Base-by-base conservation (phyloP, 2,329 filamentous ascomycete species). In the Didymosphaeria variabile region DNA sequence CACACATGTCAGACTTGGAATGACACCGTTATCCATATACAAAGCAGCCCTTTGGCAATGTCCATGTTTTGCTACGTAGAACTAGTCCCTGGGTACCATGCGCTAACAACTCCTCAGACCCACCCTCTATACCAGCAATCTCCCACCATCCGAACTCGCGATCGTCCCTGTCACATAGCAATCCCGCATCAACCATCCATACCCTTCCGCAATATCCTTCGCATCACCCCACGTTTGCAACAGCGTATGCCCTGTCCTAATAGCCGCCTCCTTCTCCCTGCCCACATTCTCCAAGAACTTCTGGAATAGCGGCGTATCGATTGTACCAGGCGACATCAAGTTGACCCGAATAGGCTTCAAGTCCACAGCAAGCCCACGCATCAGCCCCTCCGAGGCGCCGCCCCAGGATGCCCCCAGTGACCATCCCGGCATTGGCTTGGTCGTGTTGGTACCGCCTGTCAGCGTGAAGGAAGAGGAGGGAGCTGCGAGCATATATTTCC, bases 171-270 rank as follows among this genome's bases (percentile, higher is more conserved):
- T 81, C 10, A 75, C 72, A 66, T 78, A 81, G 38, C 65, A 55
- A 70, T 82, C 80, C 63, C 75, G 78, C 81, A 83, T 83, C 10
- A 78, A 49, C 66, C 78, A 82, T 3, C 79, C 65, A 75, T 82
- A 83, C 21, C 77, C 75, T 71, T 83, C 80, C 1, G 80, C 80
- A 57, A 79, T 67, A 68, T 83, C 81, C 57, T 69, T 68, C 5
- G 72, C 70, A 32, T 63, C 58, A 1, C 73, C 76, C 45, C 75
- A 62, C 8, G 59, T 59, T 3, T 59, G 61, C 40, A 66, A 66
- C 51, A 79, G 58, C 23, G 66, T 72, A 3, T 62, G 65, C 36
- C 62, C 50, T 55, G 50, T 59, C 63, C 51, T 67, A 26, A 69
- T 61, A 40, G 62, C 60, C 21, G 68, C 63, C 13, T 66, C 19